A percentile compares a stretch with the other conserved stretches of the same genome.
phyloP scores from a whole-genome alignment of 768 basidiomycete species.

The Paxillus involutus region DNA sequence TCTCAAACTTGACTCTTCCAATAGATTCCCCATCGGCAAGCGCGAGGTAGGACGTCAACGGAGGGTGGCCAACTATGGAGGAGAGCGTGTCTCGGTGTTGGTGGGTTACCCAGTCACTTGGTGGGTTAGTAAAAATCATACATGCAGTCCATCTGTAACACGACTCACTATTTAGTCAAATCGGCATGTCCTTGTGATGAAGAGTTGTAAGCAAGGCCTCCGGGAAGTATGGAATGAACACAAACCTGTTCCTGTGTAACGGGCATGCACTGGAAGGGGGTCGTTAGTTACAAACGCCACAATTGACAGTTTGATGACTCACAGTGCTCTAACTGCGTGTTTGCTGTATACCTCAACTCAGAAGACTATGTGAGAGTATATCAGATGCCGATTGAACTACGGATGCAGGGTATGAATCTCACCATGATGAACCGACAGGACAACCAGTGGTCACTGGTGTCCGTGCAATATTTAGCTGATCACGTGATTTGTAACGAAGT shows the following conservation, averaged over 20 bases:
- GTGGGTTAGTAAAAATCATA: constrained; percentile 13
- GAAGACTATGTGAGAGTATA: constrained; percentile 58
- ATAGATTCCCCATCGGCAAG: constrained; percentile 94
- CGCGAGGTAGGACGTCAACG: constrained; percentile 82
- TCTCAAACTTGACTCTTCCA: constrained; percentile 88
- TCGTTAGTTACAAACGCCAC: constrained; percentile 1
- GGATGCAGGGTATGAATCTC: not conserved
- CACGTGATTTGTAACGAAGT: too few species aligned
- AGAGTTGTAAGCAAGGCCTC: constrained; percentile 9
- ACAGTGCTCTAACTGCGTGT: constrained; percentile 95
- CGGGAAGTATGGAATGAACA: constrained; percentile 9
- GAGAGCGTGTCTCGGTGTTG: constrained; percentile 96
- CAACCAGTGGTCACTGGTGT: too few species aligned
- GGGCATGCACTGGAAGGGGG: constrained; percentile 73
- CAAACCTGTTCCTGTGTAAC: constrained; percentile 93
- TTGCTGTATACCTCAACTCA: constrained; percentile 93
- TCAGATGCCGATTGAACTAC: not conserved
- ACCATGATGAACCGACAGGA: constrained; percentile 14
- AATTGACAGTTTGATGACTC: constrained; percentile 31
- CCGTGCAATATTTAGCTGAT: too few species aligned
- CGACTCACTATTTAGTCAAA: constrained; percentile 87
- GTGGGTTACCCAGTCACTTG: constrained; percentile 95
- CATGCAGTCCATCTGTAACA: not conserved
- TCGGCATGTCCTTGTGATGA: constrained; percentile 81
- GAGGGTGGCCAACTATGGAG: constrained; percentile 89